phyloP scores from a whole-genome alignment of 768 basidiomycete genomes.

The Leccinum obscurum region DNA sequence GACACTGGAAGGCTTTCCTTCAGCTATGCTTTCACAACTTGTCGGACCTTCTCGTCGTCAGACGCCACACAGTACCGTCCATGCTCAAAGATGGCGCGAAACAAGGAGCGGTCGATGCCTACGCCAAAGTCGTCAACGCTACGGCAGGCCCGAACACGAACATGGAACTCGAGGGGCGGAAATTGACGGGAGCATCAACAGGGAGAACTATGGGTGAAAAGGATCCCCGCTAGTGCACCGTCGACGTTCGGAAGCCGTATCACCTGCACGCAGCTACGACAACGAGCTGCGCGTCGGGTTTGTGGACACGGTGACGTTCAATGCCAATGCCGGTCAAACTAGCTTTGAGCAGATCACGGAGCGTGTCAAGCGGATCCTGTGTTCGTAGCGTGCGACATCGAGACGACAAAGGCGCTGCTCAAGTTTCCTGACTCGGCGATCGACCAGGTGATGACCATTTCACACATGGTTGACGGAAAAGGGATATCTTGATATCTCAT shows the following conservation, averaged over 20 bases:
- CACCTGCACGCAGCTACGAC: slow-evolving; percentile 69
- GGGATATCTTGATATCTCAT: slow-evolving; percentile 75
- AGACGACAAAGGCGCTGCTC: slow-evolving; percentile 98
- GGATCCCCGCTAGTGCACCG: slow-evolving; percentile 49
- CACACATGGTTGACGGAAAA: slow-evolving; percentile 98
- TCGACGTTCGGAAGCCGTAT: slow-evolving; percentile 94
- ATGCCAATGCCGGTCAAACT: slow-evolving; percentile 77
- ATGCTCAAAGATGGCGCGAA: too few relatives aligned
- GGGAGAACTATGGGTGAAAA: too few relatives aligned
- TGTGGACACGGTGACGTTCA: slow-evolving; percentile 93
- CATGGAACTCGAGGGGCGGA: too few relatives aligned
- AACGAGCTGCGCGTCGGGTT: slow-evolving; percentile 92
- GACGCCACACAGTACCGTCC: too few relatives aligned
- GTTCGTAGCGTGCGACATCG: slow-evolving; percentile 98
- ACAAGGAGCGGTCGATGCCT: too few relatives aligned
- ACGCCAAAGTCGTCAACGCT: too few relatives aligned
- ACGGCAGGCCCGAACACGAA: too few relatives aligned
- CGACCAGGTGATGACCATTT: slow-evolving; percentile 99
- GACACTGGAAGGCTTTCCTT: too few relatives aligned
- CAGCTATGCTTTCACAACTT: too few relatives aligned
- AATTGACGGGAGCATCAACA: too few relatives aligned
- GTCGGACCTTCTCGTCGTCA: too few relatives aligned
- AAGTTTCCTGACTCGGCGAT: slow-evolving; percentile 96
- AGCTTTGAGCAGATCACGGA: slow-evolving; percentile 68
- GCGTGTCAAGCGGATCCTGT: slow-evolving; percentile 98